Conservation (phyloP, 306 rosid species). For the Cucurbita pepo region DNA sequence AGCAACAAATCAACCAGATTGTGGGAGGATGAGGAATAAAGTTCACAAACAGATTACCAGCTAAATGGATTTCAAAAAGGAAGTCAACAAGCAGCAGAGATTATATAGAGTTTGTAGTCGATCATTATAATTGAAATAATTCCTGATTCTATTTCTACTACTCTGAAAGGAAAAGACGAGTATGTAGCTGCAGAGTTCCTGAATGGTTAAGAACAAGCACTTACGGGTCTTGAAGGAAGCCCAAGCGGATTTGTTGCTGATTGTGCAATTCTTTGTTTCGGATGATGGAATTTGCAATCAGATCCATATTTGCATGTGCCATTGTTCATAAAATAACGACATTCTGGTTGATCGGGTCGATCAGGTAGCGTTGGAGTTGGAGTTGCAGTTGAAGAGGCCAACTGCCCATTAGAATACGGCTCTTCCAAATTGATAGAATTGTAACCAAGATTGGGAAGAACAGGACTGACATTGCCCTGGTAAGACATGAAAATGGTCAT, state of each 20-base stretch:
- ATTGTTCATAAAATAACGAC: conserved; percentile 66
- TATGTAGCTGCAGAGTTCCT: neutral
- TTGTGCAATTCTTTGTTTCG: conserved; percentile 53
- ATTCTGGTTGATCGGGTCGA: conserved; percentile 82
- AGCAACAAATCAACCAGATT: neutral
- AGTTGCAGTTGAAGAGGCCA: conserved; percentile 19
- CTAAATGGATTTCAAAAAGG: neutral
- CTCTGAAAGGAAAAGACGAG: neutral
- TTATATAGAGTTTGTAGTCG: neutral
- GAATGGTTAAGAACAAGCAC: conserved; percentile 11
- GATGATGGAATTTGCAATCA: conserved; percentile 84
- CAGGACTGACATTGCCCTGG: conserved; percentile 48
- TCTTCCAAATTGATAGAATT: conserved; percentile 33
- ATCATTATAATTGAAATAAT: neutral
- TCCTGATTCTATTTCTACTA: neutral
- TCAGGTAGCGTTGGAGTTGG: conserved; percentile 39
- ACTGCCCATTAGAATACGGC: conserved; percentile 41
- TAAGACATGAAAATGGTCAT: neutral
- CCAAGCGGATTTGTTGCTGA: conserved; percentile 41
- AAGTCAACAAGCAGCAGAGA: conserved; percentile 1
- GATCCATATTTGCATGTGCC: conserved; percentile 86
- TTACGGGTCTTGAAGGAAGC: conserved; percentile 85
- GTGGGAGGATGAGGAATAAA: neutral
- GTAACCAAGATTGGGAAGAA: conserved; percentile 43
- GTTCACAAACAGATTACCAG: neutral